These are phyloP conservation scores for Adansonia digitata DNA, from an alignment of 345 rosid genomes.

Conservation along the genomic window DNA sequence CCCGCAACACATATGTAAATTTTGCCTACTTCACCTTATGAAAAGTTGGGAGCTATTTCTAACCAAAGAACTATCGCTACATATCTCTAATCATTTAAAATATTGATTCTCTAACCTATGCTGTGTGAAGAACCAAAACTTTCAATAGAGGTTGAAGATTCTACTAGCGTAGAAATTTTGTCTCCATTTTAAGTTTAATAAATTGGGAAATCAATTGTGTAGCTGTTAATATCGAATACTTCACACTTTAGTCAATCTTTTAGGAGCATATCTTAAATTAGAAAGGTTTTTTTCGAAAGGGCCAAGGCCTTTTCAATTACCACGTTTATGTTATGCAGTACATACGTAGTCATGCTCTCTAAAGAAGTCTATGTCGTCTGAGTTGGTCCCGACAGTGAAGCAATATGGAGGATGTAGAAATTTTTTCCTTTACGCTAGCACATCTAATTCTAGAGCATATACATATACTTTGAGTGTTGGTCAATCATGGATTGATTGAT, in stretches of 20 bases:
- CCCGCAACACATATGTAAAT: too few relatives aligned
- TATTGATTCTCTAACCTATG: too few relatives aligned
- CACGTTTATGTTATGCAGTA: constrained; percentile 43
- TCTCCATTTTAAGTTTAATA: neutral
- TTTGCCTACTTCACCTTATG: neutral
- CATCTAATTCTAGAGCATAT: too few relatives aligned
- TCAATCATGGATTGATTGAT: constrained; percentile 37
- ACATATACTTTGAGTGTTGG: too few relatives aligned
- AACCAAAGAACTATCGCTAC: neutral
- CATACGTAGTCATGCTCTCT: constrained; percentile 58
- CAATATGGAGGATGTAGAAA: constrained; percentile 36
- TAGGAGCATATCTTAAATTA: neutral
- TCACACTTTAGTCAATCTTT: neutral
- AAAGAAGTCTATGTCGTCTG: constrained; percentile 43
- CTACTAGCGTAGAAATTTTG: neutral
- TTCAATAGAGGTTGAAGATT: neutral
- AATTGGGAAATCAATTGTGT: neutral
- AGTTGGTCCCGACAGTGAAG: constrained; percentile 42
- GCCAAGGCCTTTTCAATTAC: too few relatives aligned
- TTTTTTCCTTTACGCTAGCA: constrained; percentile 42
- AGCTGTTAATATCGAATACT: neutral
- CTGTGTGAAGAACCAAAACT: too few relatives aligned
- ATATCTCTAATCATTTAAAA: too few relatives aligned
- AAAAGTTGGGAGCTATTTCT: neutral
- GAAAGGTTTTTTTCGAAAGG: too few relatives aligned